Evolutionary conservation across 805 yeast genomes (phyloP), one percentile per base, ranked within the genome.

Genomic region (Ogataea kodamae): DNA sequence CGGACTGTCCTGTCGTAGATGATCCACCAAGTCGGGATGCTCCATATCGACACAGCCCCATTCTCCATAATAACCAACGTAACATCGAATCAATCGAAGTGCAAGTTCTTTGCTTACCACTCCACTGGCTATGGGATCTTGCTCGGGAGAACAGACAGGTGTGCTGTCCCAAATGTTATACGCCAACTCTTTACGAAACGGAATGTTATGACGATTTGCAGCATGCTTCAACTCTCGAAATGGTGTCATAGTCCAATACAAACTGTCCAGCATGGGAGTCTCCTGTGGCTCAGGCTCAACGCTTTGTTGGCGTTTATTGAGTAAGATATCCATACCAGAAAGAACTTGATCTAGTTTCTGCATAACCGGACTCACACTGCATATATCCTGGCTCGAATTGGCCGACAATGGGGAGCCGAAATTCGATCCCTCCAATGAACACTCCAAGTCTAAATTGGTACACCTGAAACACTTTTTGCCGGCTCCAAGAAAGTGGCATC

Each of bases 41-140:
- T 80, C 68, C 32, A 80, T 71, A 20, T 27, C 25, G 10, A 33
- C 22, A 6, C 24, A 30, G 2, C 79, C 77, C 89, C 89, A 81
- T 13, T 79, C 64, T 9, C 84, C 82, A 48, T 76, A 81, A 43
- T 72, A 68, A 22, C 72, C 64, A 25, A 76, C 60, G 49, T 78
- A 79, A 33, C 65, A 67, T 28, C 62, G 62, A 42, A 81, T 58
- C 25, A 80, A 55, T 9, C 60, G 56, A 6, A 64, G 43, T 0
- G 74, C 74, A 31, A 74, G 73, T 3, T 55, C 50, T 25, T 64
- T 49, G 4, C 71, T 52, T 7, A 81, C 49, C 9, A 79, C 58
- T 2, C 74, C 74, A 22, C 70, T 48, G 7, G 33, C 37, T 9
- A 54, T 38, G 9, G 49, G 18, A 28, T 54, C 56, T 22, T 16